phyloP scores from a whole-genome alignment of 495 filamentous ascomycete species.

The Aspergillus diversus region DNA sequence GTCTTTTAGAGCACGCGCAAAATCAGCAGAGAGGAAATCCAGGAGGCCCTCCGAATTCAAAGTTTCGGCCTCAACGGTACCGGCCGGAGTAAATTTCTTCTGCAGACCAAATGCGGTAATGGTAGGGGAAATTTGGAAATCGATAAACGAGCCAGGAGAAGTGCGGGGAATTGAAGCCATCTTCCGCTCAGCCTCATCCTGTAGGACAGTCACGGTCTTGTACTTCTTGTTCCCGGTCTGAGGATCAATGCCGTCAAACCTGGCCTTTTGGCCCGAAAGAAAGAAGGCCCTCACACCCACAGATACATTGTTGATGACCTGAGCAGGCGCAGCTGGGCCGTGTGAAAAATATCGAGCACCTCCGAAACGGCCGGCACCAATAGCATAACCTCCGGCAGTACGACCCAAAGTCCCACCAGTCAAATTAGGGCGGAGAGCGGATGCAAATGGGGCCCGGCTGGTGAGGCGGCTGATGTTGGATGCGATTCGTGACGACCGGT shows the following conservation, averaged over 20 bases:
- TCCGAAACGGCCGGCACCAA: slow-evolving; percentile 69
- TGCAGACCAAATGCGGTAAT: slow-evolving; percentile 72
- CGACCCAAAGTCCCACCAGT: slow-evolving; percentile 86
- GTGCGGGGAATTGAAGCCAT: slow-evolving; percentile 56
- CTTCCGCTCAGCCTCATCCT: slow-evolving; percentile 68
- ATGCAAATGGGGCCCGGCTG: slow-evolving; percentile 83
- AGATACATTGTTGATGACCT: slow-evolving; percentile 94
- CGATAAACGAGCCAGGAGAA: slow-evolving; percentile 76
- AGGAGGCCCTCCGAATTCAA: slow-evolving; percentile 81
- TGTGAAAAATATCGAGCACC: slow-evolving; percentile 89
- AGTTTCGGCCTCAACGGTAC: slow-evolving; percentile 44
- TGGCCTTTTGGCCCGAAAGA: slow-evolving; percentile 81
- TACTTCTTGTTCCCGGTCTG: slow-evolving; percentile 75
- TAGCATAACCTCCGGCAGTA: slow-evolving; percentile 82
- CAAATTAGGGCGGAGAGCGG: slow-evolving; percentile 86
- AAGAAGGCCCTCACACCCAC: slow-evolving; percentile 87
- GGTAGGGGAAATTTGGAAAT: slow-evolving; percentile 85
- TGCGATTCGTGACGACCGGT: slow-evolving; percentile 67
- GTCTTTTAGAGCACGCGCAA: slow-evolving; percentile 83
- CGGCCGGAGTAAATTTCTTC: slow-evolving; percentile 34
- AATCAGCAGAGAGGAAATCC: slow-evolving; percentile 83
- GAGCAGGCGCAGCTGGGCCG: slow-evolving; percentile 77
- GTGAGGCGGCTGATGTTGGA: slow-evolving; percentile 67
- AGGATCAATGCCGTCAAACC: slow-evolving; percentile 74
- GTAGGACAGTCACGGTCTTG: slow-evolving; percentile 66